A percentile compares a stretch with the other conserved stretches of the same genome.
Conservation (phyloP, 495 filamentous ascomycete species). For the Hypomontagnella submonticulosa region DNA sequence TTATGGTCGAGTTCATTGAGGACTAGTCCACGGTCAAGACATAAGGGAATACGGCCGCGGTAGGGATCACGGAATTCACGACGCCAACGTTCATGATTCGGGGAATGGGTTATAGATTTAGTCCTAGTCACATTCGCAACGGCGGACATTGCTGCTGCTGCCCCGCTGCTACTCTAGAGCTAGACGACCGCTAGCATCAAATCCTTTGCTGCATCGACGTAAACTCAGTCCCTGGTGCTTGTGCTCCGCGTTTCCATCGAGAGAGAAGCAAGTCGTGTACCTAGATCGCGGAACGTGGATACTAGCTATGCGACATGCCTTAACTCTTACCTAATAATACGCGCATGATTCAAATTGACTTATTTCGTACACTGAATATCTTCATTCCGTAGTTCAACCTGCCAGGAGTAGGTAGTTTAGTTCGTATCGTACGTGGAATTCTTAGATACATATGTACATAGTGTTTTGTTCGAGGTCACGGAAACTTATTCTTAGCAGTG, state of each 20-base stretch:
- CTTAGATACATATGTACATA: too few relatives aligned
- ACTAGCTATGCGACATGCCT: too few relatives aligned
- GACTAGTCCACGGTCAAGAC: constrained; percentile 52
- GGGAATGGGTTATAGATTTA: constrained; percentile 18
- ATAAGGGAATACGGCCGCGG: background rate
- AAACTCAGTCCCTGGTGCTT: background rate
- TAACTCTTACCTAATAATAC: too few relatives aligned
- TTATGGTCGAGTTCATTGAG: constrained; percentile 91
- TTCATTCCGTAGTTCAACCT: too few relatives aligned
- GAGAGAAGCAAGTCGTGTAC: background rate
- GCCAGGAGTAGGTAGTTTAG: too few relatives aligned
- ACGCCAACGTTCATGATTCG: constrained; percentile 18
- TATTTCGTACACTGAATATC: too few relatives aligned
- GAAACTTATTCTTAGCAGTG: too few relatives aligned
- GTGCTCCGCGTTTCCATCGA: background rate
- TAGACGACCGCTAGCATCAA: constrained; percentile 5
- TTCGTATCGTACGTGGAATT: too few relatives aligned
- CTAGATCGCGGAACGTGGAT: background rate
- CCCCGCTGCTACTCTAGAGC: constrained; percentile 7
- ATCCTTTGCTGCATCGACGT: background rate
- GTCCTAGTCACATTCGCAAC: constrained; percentile 3
- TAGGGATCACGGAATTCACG: constrained; percentile 8
- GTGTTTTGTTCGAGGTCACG: too few relatives aligned
- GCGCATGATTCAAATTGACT: too few relatives aligned
- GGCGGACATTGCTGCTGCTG: constrained; percentile 1